phyloP scores from a whole-genome alignment of 2,329 filamentous ascomycete genomes.

The Penicillium corylophilum region DNA sequence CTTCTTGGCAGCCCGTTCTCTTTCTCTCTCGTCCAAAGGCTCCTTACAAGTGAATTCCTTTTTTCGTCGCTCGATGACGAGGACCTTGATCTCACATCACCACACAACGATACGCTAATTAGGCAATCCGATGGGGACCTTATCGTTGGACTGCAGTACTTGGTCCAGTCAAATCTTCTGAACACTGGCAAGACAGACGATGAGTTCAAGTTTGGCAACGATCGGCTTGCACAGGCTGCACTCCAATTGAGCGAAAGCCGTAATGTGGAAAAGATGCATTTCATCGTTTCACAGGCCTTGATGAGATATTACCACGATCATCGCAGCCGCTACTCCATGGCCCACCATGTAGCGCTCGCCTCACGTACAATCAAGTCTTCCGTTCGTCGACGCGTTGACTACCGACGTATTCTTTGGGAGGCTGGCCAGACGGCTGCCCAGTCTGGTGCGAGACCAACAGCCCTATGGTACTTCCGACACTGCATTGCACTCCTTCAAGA shows the following conservation, averaged over 20 bases:
- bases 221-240: constrained; percentile 78
- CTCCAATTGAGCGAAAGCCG: constrained; percentile 65
- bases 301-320: constrained; percentile 69
- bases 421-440: constrained; percentile 77
- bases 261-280: constrained; percentile 79
- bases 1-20: constrained; percentile 80
- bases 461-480: constrained; percentile 75
- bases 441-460: constrained; percentile 77
- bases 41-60: constrained; percentile 74
- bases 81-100: constrained; percentile 35
- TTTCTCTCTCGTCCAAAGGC: constrained; percentile 73
- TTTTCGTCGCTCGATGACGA: constrained; percentile 52
- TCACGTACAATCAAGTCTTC: constrained; percentile 70
- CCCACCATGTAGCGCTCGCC: constrained; percentile 77
- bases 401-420: constrained; percentile 73
- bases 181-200: constrained; percentile 82
- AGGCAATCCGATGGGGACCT: constrained; percentile 63
- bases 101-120: constrained; percentile 48
- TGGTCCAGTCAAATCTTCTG: constrained; percentile 77
- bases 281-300: constrained; percentile 78
- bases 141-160: constrained; percentile 74
- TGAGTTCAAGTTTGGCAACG: constrained; percentile 72
- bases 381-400: constrained; percentile 62
- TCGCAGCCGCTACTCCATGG: constrained; percentile 67
- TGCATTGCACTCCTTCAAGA: constrained; percentile 78